Conservation (phyloP, 108 stramenopile species). For the Stephanodiscus minutulus region DNA sequence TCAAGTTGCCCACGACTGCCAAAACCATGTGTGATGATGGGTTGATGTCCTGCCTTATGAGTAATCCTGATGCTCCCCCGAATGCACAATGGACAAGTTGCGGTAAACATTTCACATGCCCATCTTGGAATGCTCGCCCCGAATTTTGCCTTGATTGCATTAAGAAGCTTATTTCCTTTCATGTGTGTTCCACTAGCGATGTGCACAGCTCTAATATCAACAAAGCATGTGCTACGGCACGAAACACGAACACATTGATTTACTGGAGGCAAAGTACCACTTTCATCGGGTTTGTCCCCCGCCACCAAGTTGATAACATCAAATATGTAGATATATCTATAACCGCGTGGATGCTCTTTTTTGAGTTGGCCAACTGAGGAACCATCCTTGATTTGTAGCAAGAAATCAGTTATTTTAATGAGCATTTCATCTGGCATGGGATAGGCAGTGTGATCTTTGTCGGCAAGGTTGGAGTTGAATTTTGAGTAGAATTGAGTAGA, state of each 20-base stretch:
- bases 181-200: background rate
- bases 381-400: background rate
- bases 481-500: background rate
- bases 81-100: background rate
- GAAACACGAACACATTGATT: background rate
- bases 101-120: background rate
- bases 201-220: background rate
- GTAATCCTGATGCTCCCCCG: background rate
- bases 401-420: background rate
- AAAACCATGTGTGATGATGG: slow-evolving; percentile 25
- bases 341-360: background rate
- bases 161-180: background rate
- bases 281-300: background rate
- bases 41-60: slow-evolving; percentile 22
- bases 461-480: background rate
- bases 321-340: background rate
- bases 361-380: background rate
- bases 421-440: background rate
- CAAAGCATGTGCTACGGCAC: background rate
- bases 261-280: background rate
- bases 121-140: background rate
- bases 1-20: slow-evolving; percentile 24
- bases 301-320: background rate
- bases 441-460: background rate
- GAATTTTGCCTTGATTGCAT: background rate